phyloP scores from a whole-genome alignment of 257 asterid species.

The Nicotiana tabacum region DNA sequence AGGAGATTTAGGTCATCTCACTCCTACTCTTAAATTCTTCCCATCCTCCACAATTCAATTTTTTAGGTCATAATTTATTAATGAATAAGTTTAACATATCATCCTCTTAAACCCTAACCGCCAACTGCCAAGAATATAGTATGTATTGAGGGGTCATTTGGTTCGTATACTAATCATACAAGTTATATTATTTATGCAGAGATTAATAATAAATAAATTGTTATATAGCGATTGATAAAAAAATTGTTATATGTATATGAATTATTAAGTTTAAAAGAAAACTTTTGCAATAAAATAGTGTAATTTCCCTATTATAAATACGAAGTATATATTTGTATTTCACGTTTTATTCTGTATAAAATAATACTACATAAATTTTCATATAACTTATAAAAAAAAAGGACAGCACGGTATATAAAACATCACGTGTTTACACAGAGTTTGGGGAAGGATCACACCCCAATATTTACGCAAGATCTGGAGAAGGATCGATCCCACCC shows the following conservation, averaged over 20 bases:
- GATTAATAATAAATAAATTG: too few relatives aligned
- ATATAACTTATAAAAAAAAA: background rate
- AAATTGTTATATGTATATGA: too few relatives aligned
- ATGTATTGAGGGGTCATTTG: background rate
- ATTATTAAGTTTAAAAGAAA: background rate
- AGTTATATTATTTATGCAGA: too few relatives aligned
- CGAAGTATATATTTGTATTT: background rate
- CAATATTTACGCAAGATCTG: too few relatives aligned
- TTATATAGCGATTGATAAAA: too few relatives aligned
- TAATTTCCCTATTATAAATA: background rate
- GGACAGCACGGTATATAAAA: accelerated
- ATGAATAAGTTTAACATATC: background rate
- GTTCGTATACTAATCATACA: background rate
- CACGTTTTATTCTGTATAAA: background rate
- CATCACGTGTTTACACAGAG: too few relatives aligned
- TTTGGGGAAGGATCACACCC: accelerated
- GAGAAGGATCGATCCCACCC: too few relatives aligned
- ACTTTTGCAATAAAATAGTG: background rate
- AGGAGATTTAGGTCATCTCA: constrained; percentile 54
- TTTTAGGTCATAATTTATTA: background rate
- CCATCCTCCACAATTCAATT: background rate
- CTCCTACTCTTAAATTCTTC: background rate
- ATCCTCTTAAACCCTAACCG: background rate
- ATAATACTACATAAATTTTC: background rate
- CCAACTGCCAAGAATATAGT: background rate